Evolutionary conservation across 208 protist genomes (phyloP).

Genomic region (Trypanosoma theileri): DNA sequence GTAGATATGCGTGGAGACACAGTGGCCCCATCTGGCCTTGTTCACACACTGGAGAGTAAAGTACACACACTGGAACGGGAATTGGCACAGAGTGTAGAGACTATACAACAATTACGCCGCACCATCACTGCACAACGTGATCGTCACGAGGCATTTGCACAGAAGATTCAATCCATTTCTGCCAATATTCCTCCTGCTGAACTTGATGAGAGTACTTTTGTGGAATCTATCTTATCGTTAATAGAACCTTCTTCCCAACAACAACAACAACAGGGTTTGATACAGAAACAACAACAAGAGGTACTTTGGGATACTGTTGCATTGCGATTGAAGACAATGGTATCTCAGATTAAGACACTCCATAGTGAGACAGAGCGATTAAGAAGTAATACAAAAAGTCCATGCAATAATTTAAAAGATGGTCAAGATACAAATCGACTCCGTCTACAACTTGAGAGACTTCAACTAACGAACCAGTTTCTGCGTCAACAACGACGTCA

Average conservation of each 20-base stretch:
- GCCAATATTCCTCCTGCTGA: neutral
- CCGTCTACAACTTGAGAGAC: conserved; percentile 5
- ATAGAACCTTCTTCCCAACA: too few species aligned
- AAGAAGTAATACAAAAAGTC: neutral
- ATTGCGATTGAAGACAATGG: conserved; percentile 10
- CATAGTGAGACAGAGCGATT: neutral
- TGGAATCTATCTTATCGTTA: neutral
- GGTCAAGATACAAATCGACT: neutral
- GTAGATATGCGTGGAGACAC: neutral
- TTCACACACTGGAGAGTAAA: conserved; percentile 12
- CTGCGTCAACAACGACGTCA: neutral
- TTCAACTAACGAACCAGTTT: conserved; percentile 6
- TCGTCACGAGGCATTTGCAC: conserved; percentile 13
- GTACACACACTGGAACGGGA: conserved; percentile 6
- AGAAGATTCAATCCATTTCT: conserved; percentile 14
- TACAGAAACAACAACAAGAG: conserved; percentile 6
- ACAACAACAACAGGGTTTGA: neutral
- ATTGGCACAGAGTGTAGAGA: neutral
- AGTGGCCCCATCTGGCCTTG: neutral
- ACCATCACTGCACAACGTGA: conserved; percentile 11
- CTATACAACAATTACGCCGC: conserved; percentile 9
- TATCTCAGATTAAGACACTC: conserved; percentile 1
- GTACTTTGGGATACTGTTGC: neutral
- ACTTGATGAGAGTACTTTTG: neutral
- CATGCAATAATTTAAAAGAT: neutral